A percentile compares a stretch with the other conserved stretches of the same genome.
Evolutionary conservation across 306 rosid species (phyloP).

Genomic region (Sphenostylis stenocarpa): DNA sequence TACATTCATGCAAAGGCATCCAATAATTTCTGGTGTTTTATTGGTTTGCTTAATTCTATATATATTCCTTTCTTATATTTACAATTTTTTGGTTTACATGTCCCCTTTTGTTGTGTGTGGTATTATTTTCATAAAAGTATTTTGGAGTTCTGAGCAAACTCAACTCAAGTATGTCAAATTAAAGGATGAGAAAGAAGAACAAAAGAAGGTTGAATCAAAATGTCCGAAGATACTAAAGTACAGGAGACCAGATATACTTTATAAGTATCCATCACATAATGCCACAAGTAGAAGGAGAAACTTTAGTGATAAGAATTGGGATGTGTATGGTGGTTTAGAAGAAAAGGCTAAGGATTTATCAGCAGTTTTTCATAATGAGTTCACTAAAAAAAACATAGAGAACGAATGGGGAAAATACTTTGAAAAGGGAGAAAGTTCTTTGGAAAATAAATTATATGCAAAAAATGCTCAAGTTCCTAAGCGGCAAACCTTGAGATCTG

Average conservation of each 20-base stretch:
- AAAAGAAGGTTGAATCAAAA: conserved; percentile 7
- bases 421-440: conserved; percentile 38
- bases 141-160: conserved; percentile 75
- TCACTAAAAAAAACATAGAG: neutral
- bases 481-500: conserved; percentile 34
- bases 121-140: conserved; percentile 54
- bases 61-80: conserved; percentile 49
- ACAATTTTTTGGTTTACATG: conserved; percentile 47
- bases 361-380: conserved; percentile 24
- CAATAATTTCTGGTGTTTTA: conserved; percentile 42
- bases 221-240: neutral
- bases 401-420: neutral
- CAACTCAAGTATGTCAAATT: conserved; percentile 31
- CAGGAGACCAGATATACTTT: conserved; percentile 16
- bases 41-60: conserved; percentile 39
- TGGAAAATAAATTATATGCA: conserved; percentile 11
- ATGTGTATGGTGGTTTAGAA: conserved; percentile 32
- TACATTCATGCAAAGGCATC: conserved; percentile 48
- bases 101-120: conserved; percentile 64
- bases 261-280: conserved; percentile 34
- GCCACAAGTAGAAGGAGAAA: conserved; percentile 57
- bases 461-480: conserved; percentile 9
- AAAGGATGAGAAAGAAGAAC: conserved; percentile 25
- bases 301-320: conserved; percentile 45
- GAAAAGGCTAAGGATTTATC: conserved; percentile 29